Percentiles rank a stretch among this genome's conserved stretches.
Conservation (phyloP, 306 rosid species). For the Dalbergia oliveri region DNA sequence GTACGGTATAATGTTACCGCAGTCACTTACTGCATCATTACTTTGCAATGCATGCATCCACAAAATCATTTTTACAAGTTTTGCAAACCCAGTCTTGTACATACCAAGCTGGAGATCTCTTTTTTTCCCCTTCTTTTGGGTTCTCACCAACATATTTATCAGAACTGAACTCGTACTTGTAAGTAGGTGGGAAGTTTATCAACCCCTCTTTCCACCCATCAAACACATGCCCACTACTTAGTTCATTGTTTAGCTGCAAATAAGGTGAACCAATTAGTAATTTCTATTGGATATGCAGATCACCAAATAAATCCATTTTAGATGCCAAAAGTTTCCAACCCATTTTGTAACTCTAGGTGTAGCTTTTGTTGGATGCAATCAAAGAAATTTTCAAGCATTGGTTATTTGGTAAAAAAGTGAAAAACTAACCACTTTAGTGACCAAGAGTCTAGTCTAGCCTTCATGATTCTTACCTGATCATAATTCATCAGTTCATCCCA, state of each 20-base stretch:
- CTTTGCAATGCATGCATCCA: neutral
- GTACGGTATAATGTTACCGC: neutral
- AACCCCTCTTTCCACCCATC: constrained; percentile 94
- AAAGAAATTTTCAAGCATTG: neutral
- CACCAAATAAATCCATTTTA: neutral
- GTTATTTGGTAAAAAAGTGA: neutral
- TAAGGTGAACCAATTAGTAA: constrained; percentile 32
- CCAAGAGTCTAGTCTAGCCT: constrained; percentile 10
- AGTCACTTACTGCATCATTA: too few species aligned
- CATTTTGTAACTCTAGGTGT: neutral
- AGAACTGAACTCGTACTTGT: constrained; percentile 78
- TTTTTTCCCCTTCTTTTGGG: constrained; percentile 82
- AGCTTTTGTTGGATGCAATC: neutral
- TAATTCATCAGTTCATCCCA: constrained; percentile 78
- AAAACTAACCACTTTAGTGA: neutral
- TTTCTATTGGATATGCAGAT: neutral
- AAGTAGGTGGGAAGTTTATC: constrained; percentile 87
- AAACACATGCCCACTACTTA: constrained; percentile 73
- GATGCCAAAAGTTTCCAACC: neutral
- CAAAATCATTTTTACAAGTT: neutral
- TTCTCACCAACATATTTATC: constrained; percentile 73
- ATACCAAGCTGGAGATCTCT: constrained; percentile 95
- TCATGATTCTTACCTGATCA: constrained; percentile 78
- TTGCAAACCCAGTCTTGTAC: constrained; percentile 23
- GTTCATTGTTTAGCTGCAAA: constrained; percentile 80